Evolutionary conservation across 148 eudicot species (phyloP), one percentile per base, ranked within the genome.

Genomic region (Rhododendron mucronatum): DNA sequence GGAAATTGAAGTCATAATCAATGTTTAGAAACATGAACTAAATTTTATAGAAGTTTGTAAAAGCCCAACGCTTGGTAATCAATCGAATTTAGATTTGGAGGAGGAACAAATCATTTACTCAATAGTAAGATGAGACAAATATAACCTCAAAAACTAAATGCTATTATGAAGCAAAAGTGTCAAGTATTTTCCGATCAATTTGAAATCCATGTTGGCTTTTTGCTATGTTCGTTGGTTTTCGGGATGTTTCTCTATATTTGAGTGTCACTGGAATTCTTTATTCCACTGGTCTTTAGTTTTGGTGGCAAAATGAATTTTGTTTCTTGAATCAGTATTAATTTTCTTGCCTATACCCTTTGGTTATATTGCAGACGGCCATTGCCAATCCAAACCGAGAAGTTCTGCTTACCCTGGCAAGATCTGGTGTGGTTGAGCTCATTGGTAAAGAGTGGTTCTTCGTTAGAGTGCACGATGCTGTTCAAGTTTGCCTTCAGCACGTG

Each of bases 401-500:
- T 87, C 89, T 97, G 80, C 73, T 92, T 90, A 94, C 96, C 48
- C 88, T 97, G 78, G 86, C 95, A 79, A 91, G 87, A 88, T 89
- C 99, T 13, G 96, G 98, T n/a, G 83, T 95, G 37, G 94, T 97
- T 39, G 98, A 97, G 28, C 88, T 93, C 78, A 91, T 97, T 13
- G 99, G 99, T 39, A 93, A 93, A 88, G 98, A 97, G 87, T 97
- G 99, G 99, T 95, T 86, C 87, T 97, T 97, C 47, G 99, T 97
- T 86, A 94, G 99, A 91, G 95, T 94, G 35, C 99, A 97, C 57
- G 99, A 97, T 82, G 98, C 98, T 26, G 95, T 94, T 82, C 99
- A 95, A 91, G 95, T 95, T 83, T 95, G 99, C 89, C 96, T 97
- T 85, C 95, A 93, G 83, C 92, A 93, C 21, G 93, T 95, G 23